Conservation (phyloP, 2,329 filamentous ascomycete species). For the Cercospora sp. region DNA sequence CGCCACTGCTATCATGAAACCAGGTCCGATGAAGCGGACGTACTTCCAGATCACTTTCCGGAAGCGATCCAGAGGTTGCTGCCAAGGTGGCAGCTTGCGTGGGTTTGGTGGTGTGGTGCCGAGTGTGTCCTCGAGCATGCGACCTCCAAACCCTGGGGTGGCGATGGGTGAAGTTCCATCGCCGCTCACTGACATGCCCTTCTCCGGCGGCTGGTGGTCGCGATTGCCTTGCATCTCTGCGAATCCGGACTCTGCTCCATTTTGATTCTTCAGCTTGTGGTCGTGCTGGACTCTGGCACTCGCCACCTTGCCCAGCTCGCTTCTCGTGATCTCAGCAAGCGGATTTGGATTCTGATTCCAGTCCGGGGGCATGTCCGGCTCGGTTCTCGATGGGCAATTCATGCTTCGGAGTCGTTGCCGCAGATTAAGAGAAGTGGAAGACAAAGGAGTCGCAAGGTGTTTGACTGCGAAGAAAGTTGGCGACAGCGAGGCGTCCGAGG, state of each 20-base stretch:
- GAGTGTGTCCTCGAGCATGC: slow-evolving; percentile 31
- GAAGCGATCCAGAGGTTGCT: slow-evolving; percentile 23
- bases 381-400: slow-evolving; percentile 66
- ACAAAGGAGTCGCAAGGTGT: background rate
- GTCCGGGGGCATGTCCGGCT: slow-evolving; percentile 54
- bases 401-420: slow-evolving; percentile 42
- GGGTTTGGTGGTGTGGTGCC: slow-evolving; percentile 24
- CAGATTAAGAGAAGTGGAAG: background rate
- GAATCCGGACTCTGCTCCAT: slow-evolving; percentile 30
- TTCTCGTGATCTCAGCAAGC: slow-evolving; percentile 60
- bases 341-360: slow-evolving; percentile 64
- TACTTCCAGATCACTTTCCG: slow-evolving; percentile 45
- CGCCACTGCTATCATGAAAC: slow-evolving; percentile 59
- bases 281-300: slow-evolving; percentile 57
- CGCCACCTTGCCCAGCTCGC: slow-evolving; percentile 61
- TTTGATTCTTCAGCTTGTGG: slow-evolving; percentile 40
- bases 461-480: background rate
- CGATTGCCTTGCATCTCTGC: slow-evolving; percentile 20
- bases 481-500: background rate
- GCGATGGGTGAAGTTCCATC: slow-evolving; percentile 24
- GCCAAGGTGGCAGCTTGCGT: slow-evolving; percentile 23
- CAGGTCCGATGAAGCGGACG: slow-evolving; percentile 62
- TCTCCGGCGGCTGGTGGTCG: slow-evolving; percentile 17
- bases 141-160: slow-evolving; percentile 25
- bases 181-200: slow-evolving; percentile 21